Conservation (phyloP, 1,139 yeast genomes). For the Lodderomyces orthopsilosis region DNA sequence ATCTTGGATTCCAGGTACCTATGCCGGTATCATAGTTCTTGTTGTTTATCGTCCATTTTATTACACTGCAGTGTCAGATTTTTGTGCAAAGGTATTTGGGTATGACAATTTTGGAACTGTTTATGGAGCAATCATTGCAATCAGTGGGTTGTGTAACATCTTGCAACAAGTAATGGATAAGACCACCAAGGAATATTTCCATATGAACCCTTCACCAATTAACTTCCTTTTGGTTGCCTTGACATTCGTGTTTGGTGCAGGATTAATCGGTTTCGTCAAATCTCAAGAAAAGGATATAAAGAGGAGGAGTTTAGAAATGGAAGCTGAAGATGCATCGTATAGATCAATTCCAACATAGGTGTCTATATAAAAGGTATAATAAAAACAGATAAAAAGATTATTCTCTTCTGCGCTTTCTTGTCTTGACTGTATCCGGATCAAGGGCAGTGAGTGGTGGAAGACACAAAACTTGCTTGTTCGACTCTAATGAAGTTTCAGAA, state of each 20-base stretch:
- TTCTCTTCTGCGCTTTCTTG: slow-evolving; percentile 9
- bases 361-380: neutral
- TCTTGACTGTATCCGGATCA: slow-evolving; percentile 29
- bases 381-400: neutral
- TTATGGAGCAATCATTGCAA: slow-evolving; percentile 82
- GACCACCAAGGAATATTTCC: slow-evolving; percentile 62
- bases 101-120: slow-evolving; percentile 87
- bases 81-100: slow-evolving; percentile 90
- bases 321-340: slow-evolving; percentile 58
- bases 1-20: slow-evolving; percentile 49
- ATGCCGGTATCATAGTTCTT: slow-evolving; percentile 62
- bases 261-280: slow-evolving; percentile 52
- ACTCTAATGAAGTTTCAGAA: neutral
- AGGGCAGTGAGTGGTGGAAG: slow-evolving; percentile 31
- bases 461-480: slow-evolving; percentile 6
- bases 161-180: slow-evolving; percentile 68
- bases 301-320: slow-evolving; percentile 55
- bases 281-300: slow-evolving; percentile 49
- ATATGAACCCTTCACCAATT: slow-evolving; percentile 77
- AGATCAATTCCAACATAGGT: slow-evolving; percentile 45
- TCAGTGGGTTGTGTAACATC: slow-evolving; percentile 76
- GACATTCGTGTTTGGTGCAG: slow-evolving; percentile 54
- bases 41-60: slow-evolving; percentile 91
- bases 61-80: slow-evolving; percentile 89
- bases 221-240: slow-evolving; percentile 52